Evolutionary conservation across 331 rosid species (phyloP).

Genomic region (Pyrus hybrid): DNA sequence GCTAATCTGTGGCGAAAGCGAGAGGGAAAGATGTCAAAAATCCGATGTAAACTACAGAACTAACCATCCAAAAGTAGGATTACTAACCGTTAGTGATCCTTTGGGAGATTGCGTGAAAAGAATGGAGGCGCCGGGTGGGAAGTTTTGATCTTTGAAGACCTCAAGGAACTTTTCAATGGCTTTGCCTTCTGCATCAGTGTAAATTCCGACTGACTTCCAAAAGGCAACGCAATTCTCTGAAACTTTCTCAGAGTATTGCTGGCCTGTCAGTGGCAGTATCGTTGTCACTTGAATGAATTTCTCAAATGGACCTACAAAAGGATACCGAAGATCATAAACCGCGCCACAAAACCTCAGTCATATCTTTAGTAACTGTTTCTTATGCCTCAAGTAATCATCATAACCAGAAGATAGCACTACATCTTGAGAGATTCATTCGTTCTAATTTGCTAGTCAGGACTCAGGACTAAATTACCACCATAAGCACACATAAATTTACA

Average conservation of each 20-base stretch:
- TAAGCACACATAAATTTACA: no score
- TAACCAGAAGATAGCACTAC: neutral
- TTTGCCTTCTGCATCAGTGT: conserved; percentile 49
- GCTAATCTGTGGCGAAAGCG: conserved; percentile 29
- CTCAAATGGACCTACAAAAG: conserved; percentile 54
- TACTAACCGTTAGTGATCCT: conserved; percentile 48
- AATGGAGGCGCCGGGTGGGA: conserved; percentile 53
- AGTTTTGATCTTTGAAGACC: conserved; percentile 39
- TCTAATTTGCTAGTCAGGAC: neutral
- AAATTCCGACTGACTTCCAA: conserved; percentile 53
- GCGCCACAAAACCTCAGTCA: neutral
- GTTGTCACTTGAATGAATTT: conserved; percentile 45
- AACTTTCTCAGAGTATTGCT: conserved; percentile 51
- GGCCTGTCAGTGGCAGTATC: conserved; percentile 44
- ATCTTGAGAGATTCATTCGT: neutral
- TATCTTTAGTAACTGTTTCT: neutral
- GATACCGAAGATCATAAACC: neutral
- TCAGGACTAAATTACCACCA: no score
- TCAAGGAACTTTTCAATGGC: conserved; percentile 42
- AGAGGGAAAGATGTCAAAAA: neutral
- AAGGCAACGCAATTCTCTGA: conserved; percentile 45
- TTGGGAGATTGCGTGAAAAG: conserved; percentile 50
- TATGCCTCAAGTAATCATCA: neutral
- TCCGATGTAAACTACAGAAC: neutral
- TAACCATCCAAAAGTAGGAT: neutral